These are phyloP conservation scores for Allomyces arbusculus DNA, from an alignment of 192 early-diverging fungal species.

Conservation along the genomic window DNA sequence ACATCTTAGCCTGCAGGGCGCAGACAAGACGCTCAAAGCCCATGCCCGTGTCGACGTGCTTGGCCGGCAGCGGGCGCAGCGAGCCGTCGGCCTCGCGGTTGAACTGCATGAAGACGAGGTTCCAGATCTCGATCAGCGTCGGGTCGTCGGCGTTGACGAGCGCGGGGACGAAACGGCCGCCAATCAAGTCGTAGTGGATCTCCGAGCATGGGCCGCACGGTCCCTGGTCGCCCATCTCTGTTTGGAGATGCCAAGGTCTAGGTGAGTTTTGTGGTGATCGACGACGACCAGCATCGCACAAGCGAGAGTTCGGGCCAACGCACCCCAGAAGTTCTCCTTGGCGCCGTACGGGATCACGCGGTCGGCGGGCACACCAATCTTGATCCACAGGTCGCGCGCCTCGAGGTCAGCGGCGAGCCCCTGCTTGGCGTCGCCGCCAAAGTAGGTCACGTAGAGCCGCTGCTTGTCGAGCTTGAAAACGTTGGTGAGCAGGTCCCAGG, in stretches of 20 bases:
- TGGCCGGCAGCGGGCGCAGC: conserved; percentile 73
- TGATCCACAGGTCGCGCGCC: conserved; percentile 77
- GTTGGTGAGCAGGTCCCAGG: conserved; percentile 80
- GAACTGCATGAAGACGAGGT: conserved; percentile 97
- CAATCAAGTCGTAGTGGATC: conserved; percentile 95
- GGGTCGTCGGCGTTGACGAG: conserved; percentile 96
- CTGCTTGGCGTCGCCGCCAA: conserved; percentile 67
- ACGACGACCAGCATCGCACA: conserved; percentile 2
- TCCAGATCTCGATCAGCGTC: conserved; percentile 96
- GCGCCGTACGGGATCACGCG: conserved; percentile 68
- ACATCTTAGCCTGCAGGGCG: conserved; percentile 76
- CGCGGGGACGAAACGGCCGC: conserved; percentile 64
- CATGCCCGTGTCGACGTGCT: conserved; percentile 97
- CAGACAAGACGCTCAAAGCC: conserved; percentile 90
- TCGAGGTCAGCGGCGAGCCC: conserved; percentile 70
- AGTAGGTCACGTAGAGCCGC: conserved; percentile 90
- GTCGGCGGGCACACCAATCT: conserved; percentile 61
- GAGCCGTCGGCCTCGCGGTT: conserved; percentile 82
- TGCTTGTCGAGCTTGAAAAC: conserved; percentile 63
- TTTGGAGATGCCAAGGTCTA: background rate
- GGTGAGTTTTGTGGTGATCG: too few species aligned
- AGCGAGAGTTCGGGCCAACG: conserved; percentile 1
- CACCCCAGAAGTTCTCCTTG: conserved; percentile 98
- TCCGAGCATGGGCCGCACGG: conserved; percentile 97
- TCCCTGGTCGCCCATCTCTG: conserved; percentile 91